Base-by-base conservation (phyloP, 108 stramenopile species). In the Nitzschia palea region DNA sequence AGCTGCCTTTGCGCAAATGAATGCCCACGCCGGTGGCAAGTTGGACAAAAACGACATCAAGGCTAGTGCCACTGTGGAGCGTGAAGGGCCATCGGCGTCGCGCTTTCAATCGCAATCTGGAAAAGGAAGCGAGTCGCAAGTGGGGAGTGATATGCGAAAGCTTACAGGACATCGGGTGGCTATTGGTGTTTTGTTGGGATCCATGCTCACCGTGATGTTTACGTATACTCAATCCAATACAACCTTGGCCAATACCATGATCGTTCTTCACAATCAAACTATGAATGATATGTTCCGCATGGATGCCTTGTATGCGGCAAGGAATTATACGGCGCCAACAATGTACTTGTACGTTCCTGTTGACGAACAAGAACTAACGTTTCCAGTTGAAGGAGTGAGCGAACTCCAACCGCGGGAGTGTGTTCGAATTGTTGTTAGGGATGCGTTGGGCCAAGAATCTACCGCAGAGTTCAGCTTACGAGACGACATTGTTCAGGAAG, bases 141-240 rank as follows among this genome's bases (percentile, higher is more conserved):
- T 85, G 32, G 87, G 87, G 61, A 81, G 76, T 55, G 89, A 85
- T 44, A 93, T 90, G 92, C 79, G 86, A 36, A 80, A 84, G 53
- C 47, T 88, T 15, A 88, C 89, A 0, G 89, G 87, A 29, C 83
- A 87, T 61, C 76, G 89, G 0, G 92, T 93, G 0, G 92, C 86
- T 14, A 44, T 87, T 15, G 87, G 85, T 4, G 80, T 81, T 37
- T 68, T 91, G 44, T 3, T 88, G 36, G 71, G 75, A 15, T 51
- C 84, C 15, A 29, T 87, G 6, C 37, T 81, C 10, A 84, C 82
- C 2, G 73, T 85, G 10, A 47, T 87, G 8, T 86, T 85, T 53
- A 83, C 79, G 2, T 82, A 83, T 55, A 59, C 76, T 1, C 74
- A 76, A 42, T 14, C 54, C 9, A 33, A 52, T 20, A 70, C 74